Conservation (phyloP, 306 rosid genomes). For the Cicer bijugum region DNA sequence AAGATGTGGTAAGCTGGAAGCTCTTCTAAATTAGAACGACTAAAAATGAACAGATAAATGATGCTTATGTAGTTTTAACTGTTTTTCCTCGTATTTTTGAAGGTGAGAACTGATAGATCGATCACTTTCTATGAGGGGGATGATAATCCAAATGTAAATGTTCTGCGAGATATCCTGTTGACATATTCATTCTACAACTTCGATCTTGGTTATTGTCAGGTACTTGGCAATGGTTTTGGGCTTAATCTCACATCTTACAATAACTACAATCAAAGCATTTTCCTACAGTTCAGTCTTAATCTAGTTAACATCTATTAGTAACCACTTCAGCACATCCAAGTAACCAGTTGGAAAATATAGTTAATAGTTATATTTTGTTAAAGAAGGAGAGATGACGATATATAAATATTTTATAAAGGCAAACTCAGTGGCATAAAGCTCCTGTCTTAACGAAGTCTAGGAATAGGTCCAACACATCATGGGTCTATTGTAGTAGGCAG, state of each 20-base stretch:
- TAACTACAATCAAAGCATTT: background rate
- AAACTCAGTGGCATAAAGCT: conserved; percentile 1
- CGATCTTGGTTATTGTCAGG: conserved; percentile 99
- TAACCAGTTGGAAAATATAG: conserved; percentile 1
- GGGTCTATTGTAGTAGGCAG: background rate
- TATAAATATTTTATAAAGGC: background rate
- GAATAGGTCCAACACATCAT: background rate
- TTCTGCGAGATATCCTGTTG: conserved; percentile 83
- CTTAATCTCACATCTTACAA: background rate
- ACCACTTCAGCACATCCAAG: background rate
- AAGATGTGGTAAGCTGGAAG: conserved; percentile 84
- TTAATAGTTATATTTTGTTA: background rate
- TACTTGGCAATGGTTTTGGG: conserved; percentile 44
- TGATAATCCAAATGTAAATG: conserved; percentile 80
- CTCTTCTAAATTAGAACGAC: conserved; percentile 34
- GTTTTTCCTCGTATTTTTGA: conserved; percentile 41
- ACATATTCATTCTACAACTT: conserved; percentile 98
- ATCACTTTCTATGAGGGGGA: conserved; percentile 86
- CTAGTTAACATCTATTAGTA: background rate
- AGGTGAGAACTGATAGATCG: conserved; percentile 97
- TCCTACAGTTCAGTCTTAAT: background rate
- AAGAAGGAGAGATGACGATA: background rate
- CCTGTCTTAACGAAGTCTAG: background rate
- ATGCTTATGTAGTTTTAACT: conserved; percentile 45
- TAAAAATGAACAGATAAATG: conserved; percentile 32